Percentiles rank a stretch among this genome's conserved stretches.
Evolutionary conservation across 441 rosid genomes (phyloP).

Genomic region (Syzygium malaccense): DNA sequence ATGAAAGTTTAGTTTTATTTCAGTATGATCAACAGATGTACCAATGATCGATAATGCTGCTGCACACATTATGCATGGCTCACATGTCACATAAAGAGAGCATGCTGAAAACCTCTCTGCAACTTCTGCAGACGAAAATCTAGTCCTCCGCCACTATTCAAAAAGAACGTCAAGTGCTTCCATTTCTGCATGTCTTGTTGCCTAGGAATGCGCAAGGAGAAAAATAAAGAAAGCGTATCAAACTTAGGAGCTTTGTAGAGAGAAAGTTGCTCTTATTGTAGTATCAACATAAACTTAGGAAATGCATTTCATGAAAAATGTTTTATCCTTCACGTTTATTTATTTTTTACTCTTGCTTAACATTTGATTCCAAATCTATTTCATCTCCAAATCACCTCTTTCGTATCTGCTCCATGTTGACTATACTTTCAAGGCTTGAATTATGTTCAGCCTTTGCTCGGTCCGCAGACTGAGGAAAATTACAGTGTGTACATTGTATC

Average conservation of each 20-base stretch:
- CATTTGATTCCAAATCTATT: neutral
- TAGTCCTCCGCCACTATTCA: neutral
- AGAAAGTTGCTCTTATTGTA: neutral
- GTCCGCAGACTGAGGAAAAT: too few relatives aligned
- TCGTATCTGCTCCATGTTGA: neutral
- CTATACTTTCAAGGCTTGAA: too few relatives aligned
- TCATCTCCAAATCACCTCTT: neutral
- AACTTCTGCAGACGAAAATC: neutral
- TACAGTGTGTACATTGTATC: too few relatives aligned
- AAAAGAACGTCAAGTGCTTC: neutral
- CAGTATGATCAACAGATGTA: neutral
- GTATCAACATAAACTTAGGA: neutral
- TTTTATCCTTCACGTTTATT: neutral
- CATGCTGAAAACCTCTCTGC: neutral
- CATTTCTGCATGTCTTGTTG: neutral
- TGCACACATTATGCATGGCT: neutral
- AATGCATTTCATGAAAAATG: neutral
- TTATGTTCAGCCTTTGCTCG: too few relatives aligned
- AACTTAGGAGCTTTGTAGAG: neutral
- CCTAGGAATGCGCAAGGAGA: neutral
- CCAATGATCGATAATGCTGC: neutral
- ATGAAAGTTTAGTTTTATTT: neutral
- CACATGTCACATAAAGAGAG: neutral
- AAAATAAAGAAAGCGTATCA: neutral
- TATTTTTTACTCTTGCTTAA: too few relatives aligned